These are phyloP conservation scores for Pseudodiploospora longispora DNA, from an alignment of 2,329 filamentous ascomycete species.

Conservation along the genomic window DNA sequence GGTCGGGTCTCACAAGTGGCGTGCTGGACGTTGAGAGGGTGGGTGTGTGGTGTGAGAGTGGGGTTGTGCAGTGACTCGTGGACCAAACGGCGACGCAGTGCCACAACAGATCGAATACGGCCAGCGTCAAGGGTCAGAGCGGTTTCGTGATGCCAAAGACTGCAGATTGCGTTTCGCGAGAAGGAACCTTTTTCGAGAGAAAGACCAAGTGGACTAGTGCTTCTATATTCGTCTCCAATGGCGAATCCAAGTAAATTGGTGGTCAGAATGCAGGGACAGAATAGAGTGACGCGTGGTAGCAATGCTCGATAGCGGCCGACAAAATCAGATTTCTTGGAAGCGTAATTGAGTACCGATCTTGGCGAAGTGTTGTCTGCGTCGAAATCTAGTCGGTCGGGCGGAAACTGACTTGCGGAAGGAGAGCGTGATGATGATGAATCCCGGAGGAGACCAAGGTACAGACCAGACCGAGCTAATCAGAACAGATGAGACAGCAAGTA, in stretches of 20 bases:
- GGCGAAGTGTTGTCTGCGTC: no score
- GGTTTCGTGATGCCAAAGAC: background rate
- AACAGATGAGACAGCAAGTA: no score
- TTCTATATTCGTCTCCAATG: no score
- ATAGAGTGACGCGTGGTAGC: no score
- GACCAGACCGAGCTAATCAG: no score
- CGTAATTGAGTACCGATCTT: no score
- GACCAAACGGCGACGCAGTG: constrained; percentile 6
- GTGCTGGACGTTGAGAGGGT: constrained; percentile 6
- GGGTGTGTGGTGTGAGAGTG: constrained; percentile 4
- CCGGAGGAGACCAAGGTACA: background rate
- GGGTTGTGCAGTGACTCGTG: constrained; percentile 3
- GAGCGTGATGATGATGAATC: background rate
- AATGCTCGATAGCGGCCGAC: no score
- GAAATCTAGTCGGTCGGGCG: no score
- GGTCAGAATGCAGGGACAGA: no score
- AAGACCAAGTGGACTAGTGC: background rate
- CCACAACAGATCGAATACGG: constrained; percentile 1
- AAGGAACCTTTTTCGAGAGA: background rate
- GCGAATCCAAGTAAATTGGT: no score
- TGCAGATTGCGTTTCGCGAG: background rate
- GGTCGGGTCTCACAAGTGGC: constrained; percentile 4
- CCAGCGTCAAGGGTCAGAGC: background rate
- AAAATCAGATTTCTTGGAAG: no score
- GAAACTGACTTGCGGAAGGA: no score